Evolutionary conservation across 2,329 filamentous ascomycete species (phyloP).

Genomic region (Ceratocystis eucalypticola): DNA sequence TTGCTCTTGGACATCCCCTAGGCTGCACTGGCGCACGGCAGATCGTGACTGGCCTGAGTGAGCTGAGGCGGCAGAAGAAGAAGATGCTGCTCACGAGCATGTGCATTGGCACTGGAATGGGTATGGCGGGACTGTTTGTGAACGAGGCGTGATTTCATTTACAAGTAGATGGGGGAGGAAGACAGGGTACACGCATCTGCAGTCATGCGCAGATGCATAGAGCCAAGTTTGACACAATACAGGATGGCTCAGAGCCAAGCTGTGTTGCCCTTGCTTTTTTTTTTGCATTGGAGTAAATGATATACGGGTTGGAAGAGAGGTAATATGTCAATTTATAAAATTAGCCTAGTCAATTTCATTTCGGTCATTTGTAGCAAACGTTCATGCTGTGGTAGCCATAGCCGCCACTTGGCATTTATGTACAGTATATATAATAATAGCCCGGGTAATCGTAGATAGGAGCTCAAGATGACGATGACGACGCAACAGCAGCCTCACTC

Average conservation of each 20-base stretch:
- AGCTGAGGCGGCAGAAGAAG: constrained; percentile 71
- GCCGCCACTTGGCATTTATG: too few relatives aligned
- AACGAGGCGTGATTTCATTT: constrained; percentile 34
- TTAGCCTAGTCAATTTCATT: too few relatives aligned
- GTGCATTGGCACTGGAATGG: constrained; percentile 62
- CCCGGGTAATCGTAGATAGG: too few relatives aligned
- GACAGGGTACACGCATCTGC: background rate
- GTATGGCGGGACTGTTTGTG: constrained; percentile 54
- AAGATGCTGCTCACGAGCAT: constrained; percentile 87
- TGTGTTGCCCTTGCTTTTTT: too few relatives aligned
- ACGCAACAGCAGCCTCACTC: background rate
- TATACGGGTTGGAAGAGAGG: too few relatives aligned
- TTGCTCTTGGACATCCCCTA: constrained; percentile 72
- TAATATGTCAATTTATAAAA: too few relatives aligned
- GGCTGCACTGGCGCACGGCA: constrained; percentile 65
- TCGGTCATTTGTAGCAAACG: too few relatives aligned
- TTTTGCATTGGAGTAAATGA: too few relatives aligned
- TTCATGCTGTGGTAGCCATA: too few relatives aligned
- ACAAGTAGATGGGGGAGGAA: background rate
- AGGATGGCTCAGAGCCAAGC: too few relatives aligned
- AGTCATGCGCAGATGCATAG: too few relatives aligned
- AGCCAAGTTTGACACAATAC: too few relatives aligned
- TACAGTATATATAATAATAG: background rate
- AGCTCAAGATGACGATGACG: background rate
- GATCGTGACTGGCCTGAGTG: constrained; percentile 80